Conservation (phyloP, 176 grass and related monocot genomes). For the Chloris gayana region DNA sequence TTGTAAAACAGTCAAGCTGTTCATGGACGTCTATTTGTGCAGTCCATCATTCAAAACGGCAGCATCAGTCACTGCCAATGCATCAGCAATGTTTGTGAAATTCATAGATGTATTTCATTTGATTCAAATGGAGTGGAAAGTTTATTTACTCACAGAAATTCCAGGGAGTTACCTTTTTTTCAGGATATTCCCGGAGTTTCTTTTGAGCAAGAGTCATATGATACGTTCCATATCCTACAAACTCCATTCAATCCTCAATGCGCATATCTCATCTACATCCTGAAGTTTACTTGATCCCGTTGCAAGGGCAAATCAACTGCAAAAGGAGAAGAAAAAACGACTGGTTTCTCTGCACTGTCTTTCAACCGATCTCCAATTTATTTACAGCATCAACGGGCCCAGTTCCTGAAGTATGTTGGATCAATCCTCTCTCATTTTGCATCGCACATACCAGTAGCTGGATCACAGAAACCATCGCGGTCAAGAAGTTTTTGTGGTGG, state of each 20-base stretch:
- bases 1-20: conserved; percentile 62
- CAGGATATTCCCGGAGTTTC: background rate
- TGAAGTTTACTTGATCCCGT: conserved; percentile 21
- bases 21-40: conserved; percentile 62
- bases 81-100: conserved; percentile 41
- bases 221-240: conserved; percentile 15
- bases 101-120: conserved; percentile 35
- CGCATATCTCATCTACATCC: conserved; percentile 33
- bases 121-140: conserved; percentile 39
- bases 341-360: conserved; percentile 26
- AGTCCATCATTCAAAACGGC: conserved; percentile 48
- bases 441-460: conserved; percentile 76
- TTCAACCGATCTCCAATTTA: conserved; percentile 35
- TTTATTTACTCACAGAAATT: conserved; percentile 25
- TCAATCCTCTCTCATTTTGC: conserved; percentile 52
- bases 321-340: conserved; percentile 6
- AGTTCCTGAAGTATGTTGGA: conserved; percentile 17
- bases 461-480: conserved; percentile 89
- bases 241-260: conserved; percentile 14
- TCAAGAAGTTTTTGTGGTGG: conserved; percentile 83
- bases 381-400: conserved; percentile 51
- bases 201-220: background rate
- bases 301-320: conserved; percentile 23
- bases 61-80: conserved; percentile 55
- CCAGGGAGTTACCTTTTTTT: background rate